phyloP scores from a whole-genome alignment of 2,329 filamentous ascomycete genomes.

The Cercospora canescens region DNA sequence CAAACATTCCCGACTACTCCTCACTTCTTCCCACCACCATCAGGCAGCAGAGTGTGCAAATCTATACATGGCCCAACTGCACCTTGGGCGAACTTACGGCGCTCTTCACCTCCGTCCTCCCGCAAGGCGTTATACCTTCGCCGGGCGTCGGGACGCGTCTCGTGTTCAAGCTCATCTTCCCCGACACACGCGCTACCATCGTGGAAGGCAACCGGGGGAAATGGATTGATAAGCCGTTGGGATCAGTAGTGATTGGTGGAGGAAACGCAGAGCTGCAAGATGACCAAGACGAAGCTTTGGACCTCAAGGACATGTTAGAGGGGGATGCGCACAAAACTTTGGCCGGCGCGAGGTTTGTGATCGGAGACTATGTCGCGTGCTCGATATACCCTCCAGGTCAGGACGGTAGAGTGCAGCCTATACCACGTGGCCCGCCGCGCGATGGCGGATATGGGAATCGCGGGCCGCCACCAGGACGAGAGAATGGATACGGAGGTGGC shows the following conservation, averaged over 20 bases:
- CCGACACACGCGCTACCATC: slow-evolving; percentile 61
- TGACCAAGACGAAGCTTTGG: slow-evolving; percentile 32
- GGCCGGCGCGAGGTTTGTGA: slow-evolving; percentile 75
- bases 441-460: slow-evolving; percentile 39
- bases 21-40: slow-evolving; percentile 59
- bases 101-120: slow-evolving; percentile 69
- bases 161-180: slow-evolving; percentile 84
- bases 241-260: slow-evolving; percentile 72
- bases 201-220: slow-evolving; percentile 52
- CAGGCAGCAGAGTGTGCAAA: slow-evolving; percentile 55
- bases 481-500: slow-evolving; percentile 32
- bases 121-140: slow-evolving; percentile 64
- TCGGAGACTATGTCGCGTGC: slow-evolving; percentile 85
- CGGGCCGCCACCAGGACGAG: slow-evolving; percentile 32
- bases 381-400: slow-evolving; percentile 74
- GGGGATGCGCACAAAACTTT: slow-evolving; percentile 72
- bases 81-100: slow-evolving; percentile 79
- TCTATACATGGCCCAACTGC: slow-evolving; percentile 85
- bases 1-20: slow-evolving; percentile 37
- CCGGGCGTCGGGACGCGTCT: slow-evolving; percentile 79
- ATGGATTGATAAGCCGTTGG: slow-evolving; percentile 78
- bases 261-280: slow-evolving; percentile 32
- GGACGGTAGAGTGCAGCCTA: slow-evolving; percentile 71
- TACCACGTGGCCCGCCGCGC: slow-evolving; percentile 42
- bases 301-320: slow-evolving; percentile 39